A percentile compares a stretch with the other conserved stretches of the same genome.
These are phyloP conservation scores for Stemphylium lycopersici DNA, from an alignment of 2,329 filamentous ascomycete genomes.

Conservation along the genomic window DNA sequence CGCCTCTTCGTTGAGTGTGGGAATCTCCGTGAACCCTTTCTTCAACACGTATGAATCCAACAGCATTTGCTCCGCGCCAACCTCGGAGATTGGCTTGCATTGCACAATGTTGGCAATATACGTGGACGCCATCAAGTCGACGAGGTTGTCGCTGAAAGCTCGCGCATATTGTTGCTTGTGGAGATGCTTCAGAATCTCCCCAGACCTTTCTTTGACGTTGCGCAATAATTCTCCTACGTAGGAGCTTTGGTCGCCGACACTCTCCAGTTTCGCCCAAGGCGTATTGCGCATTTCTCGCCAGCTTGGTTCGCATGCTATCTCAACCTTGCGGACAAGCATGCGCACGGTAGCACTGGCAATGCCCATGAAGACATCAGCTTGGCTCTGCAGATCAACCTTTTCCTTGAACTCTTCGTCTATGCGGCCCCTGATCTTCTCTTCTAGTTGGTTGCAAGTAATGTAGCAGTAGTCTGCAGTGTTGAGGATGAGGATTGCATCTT, in stretches of 20 bases:
- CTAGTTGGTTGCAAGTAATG: constrained; percentile 86
- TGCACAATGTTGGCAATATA: constrained; percentile 86
- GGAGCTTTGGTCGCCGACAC: constrained; percentile 88
- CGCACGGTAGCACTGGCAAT: constrained; percentile 89
- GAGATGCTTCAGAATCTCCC: constrained; percentile 76
- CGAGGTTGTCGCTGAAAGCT: constrained; percentile 94
- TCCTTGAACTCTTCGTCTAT: constrained; percentile 79
- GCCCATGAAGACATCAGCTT: constrained; percentile 93
- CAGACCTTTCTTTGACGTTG: constrained; percentile 72
- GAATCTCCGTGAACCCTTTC: constrained; percentile 74
- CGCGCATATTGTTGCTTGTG: constrained; percentile 93
- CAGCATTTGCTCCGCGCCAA: constrained; percentile 96
- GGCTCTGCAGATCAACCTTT: constrained; percentile 84
- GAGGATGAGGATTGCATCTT: constrained; percentile 83
- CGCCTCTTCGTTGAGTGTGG: constrained; percentile 64
- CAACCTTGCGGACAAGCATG: constrained; percentile 81
- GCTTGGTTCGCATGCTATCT: constrained; percentile 78
- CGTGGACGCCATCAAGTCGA: constrained; percentile 79
- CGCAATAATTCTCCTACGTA: constrained; percentile 84
- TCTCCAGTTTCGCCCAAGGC: constrained; percentile 92
- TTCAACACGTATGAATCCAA: constrained; percentile 92
- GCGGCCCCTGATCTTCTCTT: constrained; percentile 90
- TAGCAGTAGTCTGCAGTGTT: constrained; percentile 99
- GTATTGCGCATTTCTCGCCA: constrained; percentile 99
- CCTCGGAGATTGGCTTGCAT: constrained; percentile 89